These are phyloP conservation scores for Batrachochytrium dendrobatidis DNA, from an alignment of 371 early-diverging fungal genomes.

Conservation along the genomic window DNA sequence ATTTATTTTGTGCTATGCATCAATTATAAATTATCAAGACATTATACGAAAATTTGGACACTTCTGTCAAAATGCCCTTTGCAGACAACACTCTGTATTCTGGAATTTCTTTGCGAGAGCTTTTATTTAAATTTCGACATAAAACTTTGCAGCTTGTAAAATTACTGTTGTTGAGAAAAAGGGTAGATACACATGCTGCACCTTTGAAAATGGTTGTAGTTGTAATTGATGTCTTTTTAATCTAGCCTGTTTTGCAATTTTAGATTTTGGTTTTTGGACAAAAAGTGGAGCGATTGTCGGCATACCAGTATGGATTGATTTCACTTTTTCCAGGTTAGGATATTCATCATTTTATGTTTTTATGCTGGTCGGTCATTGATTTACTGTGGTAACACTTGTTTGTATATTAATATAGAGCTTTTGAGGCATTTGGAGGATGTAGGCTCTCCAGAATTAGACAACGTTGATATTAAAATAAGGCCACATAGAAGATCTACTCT, in stretches of 20 bases:
- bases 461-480: neutral
- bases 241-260: neutral
- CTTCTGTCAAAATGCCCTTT: conserved; percentile 49
- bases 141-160: conserved; percentile 70
- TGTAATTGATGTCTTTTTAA: neutral
- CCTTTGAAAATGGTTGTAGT: neutral
- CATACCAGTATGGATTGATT: conserved; percentile 71
- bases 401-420: conserved; percentile 28
- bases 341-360: no score
- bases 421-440: conserved; percentile 56
- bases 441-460: conserved; percentile 49
- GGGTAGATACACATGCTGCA: conserved; percentile 21
- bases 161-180: conserved; percentile 62
- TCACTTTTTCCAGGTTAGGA: conserved; percentile 58
- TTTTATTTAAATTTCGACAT: conserved; percentile 62
- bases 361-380: neutral
- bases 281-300: conserved; percentile 68
- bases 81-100: conserved; percentile 57
- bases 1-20: neutral
- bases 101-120: conserved; percentile 65
- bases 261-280: conserved; percentile 76
- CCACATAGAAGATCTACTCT: neutral
- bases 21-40: conserved; percentile 35
- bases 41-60: conserved; percentile 54
- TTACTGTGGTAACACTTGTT: neutral